Conservation (phyloP, 768 basidiomycete genomes). For the Tulasnella sp. region DNA sequence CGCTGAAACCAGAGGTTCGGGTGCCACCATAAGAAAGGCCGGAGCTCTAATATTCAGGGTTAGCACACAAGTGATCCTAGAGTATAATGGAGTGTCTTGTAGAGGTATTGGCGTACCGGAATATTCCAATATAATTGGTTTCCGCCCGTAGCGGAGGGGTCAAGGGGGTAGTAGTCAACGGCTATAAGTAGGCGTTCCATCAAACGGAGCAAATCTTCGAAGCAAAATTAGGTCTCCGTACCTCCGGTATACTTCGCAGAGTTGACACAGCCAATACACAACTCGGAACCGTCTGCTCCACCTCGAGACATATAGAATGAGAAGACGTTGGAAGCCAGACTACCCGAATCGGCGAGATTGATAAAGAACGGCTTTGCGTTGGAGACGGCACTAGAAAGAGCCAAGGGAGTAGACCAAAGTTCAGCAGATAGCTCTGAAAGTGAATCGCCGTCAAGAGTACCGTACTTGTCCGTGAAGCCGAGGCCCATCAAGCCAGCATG, state of each 20-base stretch:
- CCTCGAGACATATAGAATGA: conserved; percentile 10
- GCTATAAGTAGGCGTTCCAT: not conserved
- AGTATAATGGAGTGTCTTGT: not conserved
- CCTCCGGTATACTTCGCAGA: not conserved
- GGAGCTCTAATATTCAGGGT: not conserved
- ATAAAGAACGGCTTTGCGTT: conserved; percentile 1
- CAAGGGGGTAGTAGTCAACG: not conserved
- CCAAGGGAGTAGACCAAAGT: not conserved
- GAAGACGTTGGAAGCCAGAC: conserved; percentile 2
- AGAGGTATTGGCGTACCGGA: not conserved
- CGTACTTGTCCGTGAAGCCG: conserved; percentile 8
- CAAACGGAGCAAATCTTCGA: no score
- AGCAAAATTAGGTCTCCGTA: no score
- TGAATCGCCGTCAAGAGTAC: not conserved
- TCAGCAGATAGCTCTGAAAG: not conserved
- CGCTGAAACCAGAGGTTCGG: conserved; percentile 1
- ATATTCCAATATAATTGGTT: conserved; percentile 6
- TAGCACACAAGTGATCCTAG: not conserved
- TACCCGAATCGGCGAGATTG: not conserved
- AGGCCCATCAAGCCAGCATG: conserved; percentile 7
- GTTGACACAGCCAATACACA: not conserved
- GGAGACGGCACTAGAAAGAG: not conserved
- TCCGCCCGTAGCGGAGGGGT: not conserved
- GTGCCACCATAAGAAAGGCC: conserved; percentile 3
- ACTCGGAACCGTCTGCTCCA: conserved; percentile 7